phyloP scores from a whole-genome alignment of 163 green algal species.

The Chlamydomonas reinhardtii region DNA sequence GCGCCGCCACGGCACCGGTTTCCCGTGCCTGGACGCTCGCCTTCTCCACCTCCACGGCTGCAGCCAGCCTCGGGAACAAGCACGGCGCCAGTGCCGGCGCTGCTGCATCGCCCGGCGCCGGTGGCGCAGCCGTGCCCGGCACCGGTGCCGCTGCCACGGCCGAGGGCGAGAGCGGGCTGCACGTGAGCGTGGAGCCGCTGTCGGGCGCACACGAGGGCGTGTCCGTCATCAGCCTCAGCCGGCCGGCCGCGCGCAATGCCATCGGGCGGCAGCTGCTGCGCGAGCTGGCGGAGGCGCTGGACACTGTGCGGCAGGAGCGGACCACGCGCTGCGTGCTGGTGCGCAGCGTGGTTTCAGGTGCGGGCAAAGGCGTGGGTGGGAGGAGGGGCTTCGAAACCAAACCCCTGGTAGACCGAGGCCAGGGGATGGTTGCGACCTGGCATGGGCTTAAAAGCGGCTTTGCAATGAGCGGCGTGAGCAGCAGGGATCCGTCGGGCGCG shows the following conservation, averaged over 20 bases:
- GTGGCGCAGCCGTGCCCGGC: too few species aligned
- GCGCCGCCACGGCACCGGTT: too few species aligned
- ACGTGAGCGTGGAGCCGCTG: constrained; percentile 63
- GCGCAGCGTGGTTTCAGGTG: constrained; percentile 69
- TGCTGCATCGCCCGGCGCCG: too few species aligned
- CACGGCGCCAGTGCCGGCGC: background rate
- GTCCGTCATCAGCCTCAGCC: constrained; percentile 61
- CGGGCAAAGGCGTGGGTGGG: background rate
- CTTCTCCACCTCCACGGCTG: too few species aligned
- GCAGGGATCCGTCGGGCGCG: background rate
- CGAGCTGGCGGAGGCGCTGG: constrained; percentile 77
- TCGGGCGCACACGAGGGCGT: constrained; percentile 56
- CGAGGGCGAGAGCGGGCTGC: constrained; percentile 12
- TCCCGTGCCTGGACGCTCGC: too few species aligned
- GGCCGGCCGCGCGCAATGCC: constrained; percentile 66
- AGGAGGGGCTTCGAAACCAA: too few species aligned
- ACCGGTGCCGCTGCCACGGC: too few species aligned
- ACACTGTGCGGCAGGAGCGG: constrained; percentile 71
- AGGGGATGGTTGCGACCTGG: background rate
- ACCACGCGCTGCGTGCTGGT: constrained; percentile 84
- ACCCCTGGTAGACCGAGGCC: too few species aligned
- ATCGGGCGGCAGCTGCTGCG: constrained; percentile 80
- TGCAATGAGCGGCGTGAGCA: too few species aligned
- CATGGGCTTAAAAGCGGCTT: too few species aligned
- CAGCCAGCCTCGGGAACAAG: background rate